These are phyloP conservation scores for Boletus edulis DNA, from an alignment of 768 basidiomycete species.

Conservation along the genomic window DNA sequence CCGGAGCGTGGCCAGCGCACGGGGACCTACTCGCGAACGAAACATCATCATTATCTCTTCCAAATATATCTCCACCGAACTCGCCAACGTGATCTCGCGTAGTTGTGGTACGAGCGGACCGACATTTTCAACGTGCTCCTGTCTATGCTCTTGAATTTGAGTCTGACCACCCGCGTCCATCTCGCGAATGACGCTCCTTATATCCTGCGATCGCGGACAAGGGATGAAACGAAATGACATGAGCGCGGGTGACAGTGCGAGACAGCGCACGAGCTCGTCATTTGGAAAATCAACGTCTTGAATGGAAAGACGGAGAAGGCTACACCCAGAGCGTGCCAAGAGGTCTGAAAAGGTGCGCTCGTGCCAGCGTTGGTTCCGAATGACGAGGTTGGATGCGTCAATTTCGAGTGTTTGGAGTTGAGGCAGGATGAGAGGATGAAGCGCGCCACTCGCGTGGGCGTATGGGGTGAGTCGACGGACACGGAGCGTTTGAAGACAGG, in stretches of 20 bases:
- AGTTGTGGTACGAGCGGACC: conserved; percentile 4
- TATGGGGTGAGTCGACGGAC: conserved; percentile 8
- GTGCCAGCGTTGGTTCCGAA: conserved; percentile 4
- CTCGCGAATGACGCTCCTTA: conserved; percentile 1
- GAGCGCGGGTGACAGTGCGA: conserved; percentile 12
- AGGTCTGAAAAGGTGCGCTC: conserved; percentile 12
- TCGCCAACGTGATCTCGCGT: conserved; percentile 16
- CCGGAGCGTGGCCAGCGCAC: conserved; percentile 4
- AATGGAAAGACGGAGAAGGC: conserved; percentile 12
- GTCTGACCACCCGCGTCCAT: neutral
- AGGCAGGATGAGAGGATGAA: conserved; percentile 18
- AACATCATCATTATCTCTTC: conserved; percentile 6
- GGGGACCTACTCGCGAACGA: conserved; percentile 5
- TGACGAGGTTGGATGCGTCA: neutral
- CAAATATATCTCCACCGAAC: conserved; percentile 10
- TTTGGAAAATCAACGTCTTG: conserved; percentile 14
- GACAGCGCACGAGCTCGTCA: conserved; percentile 19
- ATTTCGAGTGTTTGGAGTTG: conserved; percentile 18
- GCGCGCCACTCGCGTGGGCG: neutral
- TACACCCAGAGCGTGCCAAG: conserved; percentile 11
- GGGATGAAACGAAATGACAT: conserved; percentile 13
- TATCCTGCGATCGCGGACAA: conserved; percentile 16
- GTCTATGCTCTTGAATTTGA: no score
- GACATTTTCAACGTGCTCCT: neutral
- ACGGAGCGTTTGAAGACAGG: conserved; percentile 15